phyloP scores from a whole-genome alignment of 495 filamentous ascomycete genomes.

The Penicillium nucicola region DNA sequence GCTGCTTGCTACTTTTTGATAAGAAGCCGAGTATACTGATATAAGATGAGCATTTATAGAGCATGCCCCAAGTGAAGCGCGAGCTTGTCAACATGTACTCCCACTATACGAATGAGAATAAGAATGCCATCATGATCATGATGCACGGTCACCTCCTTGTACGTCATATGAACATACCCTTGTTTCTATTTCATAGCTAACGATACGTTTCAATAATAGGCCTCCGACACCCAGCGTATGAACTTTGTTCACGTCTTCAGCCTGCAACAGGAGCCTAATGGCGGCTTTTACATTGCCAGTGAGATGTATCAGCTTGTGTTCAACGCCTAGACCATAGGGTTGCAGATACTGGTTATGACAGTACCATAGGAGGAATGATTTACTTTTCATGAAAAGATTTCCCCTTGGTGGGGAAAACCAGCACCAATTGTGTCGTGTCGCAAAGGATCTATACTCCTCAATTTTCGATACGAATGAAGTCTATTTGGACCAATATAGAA shows the following conservation, averaged over 20 bases:
- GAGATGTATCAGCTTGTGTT: constrained; percentile 88
- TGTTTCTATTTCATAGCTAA: background rate
- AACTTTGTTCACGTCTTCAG: constrained; percentile 85
- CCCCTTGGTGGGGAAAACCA: constrained; percentile 3
- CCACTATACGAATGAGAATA: constrained; percentile 35
- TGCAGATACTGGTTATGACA: constrained; percentile 15
- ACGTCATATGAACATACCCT: constrained; percentile 21
- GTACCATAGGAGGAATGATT: constrained; percentile 11
- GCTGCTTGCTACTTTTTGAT: background rate
- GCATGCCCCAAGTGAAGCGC: constrained; percentile 64
- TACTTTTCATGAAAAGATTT: background rate
- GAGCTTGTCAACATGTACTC: too few relatives aligned
- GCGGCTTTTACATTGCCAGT: constrained; percentile 82
- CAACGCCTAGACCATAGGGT: constrained; percentile 19
- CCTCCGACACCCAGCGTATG: constrained; percentile 77
- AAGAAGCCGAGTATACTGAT: background rate
- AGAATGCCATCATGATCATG: constrained; percentile 71
- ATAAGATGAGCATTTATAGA: constrained; percentile 50
- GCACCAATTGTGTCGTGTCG: background rate
- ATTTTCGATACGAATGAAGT: constrained; percentile 1
- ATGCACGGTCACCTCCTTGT: constrained; percentile 84
- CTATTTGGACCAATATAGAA: constrained; percentile 4
- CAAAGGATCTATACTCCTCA: background rate
- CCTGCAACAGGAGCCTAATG: constrained; percentile 63
- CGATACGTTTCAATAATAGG: constrained; percentile 41